phyloP scores from a whole-genome alignment of 306 rosid species.

The Betula pendula region DNA sequence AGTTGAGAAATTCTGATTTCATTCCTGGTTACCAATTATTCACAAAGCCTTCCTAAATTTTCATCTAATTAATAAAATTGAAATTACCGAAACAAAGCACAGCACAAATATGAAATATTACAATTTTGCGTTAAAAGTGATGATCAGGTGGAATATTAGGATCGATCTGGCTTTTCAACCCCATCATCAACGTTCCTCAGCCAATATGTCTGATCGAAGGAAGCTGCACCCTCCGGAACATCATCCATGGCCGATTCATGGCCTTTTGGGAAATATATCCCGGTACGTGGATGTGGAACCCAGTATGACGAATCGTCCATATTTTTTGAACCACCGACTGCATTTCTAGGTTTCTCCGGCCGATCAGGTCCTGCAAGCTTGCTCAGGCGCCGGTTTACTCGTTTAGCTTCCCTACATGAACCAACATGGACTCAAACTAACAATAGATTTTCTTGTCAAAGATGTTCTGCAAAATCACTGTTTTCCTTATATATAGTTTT shows the following conservation, averaged over 20 bases:
- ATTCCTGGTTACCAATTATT: too few species aligned
- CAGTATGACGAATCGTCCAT: conserved; percentile 33
- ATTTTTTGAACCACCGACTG: conserved; percentile 6
- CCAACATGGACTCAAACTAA: background rate
- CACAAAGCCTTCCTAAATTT: too few species aligned
- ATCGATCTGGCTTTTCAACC: conserved; percentile 36
- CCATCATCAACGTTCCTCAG: conserved; percentile 51
- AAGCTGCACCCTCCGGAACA: conserved; percentile 59
- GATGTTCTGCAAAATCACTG: too few species aligned
- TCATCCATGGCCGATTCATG: conserved; percentile 70
- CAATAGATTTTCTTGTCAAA: too few species aligned
- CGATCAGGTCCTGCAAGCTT: conserved; percentile 18
- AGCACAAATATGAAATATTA: too few species aligned
- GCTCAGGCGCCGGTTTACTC: conserved; percentile 15
- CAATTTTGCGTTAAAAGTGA: too few species aligned
- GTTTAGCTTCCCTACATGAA: conserved; percentile 35
- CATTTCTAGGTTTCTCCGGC: background rate
- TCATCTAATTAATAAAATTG: too few species aligned
- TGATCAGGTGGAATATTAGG: conserved; percentile 8
- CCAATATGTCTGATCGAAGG: conserved; percentile 49
- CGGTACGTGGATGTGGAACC: conserved; percentile 72
- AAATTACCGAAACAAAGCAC: too few species aligned
- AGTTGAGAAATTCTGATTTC: too few species aligned
- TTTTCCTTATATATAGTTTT: too few species aligned
- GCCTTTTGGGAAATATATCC: conserved; percentile 71